These are phyloP conservation scores for Tephrocybe sp. DNA, from an alignment of 768 basidiomycete genomes.

Conservation along the genomic window DNA sequence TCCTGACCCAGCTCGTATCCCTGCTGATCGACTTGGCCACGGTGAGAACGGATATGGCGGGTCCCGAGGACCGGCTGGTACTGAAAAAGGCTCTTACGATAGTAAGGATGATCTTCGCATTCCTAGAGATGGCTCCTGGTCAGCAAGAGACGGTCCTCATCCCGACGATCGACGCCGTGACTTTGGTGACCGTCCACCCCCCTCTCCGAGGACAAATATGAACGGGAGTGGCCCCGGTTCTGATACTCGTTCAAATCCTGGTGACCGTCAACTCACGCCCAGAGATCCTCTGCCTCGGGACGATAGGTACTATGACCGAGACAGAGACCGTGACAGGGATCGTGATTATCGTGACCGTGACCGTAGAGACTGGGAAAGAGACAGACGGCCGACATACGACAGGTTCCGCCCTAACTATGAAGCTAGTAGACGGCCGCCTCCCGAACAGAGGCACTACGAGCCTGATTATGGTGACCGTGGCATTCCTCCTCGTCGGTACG, in stretches of 20 bases:
- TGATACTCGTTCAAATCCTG: conserved; percentile 16
- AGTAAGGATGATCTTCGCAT: conserved; percentile 26
- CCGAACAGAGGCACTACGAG: conserved; percentile 48
- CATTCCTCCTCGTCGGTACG: conserved; percentile 24
- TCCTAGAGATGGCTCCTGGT: conserved; percentile 26
- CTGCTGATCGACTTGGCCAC: conserved; percentile 19
- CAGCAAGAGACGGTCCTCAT: conserved; percentile 21
- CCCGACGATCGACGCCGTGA: conserved; percentile 32
- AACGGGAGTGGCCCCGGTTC: conserved; percentile 9
- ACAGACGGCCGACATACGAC: conserved; percentile 35
- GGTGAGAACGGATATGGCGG: conserved; percentile 28
- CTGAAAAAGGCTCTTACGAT: conserved; percentile 23
- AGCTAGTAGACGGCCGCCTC: conserved; percentile 36
- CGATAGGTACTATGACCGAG: conserved; percentile 29
- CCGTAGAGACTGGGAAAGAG: conserved; percentile 27
- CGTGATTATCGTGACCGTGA: conserved; percentile 31
- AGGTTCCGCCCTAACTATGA: conserved; percentile 24
- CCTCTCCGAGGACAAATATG: conserved; percentile 15
- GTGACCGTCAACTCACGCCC: conserved; percentile 15
- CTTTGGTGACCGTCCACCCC: conserved; percentile 19
- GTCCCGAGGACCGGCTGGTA: conserved; percentile 21
- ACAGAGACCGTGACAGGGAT: conserved; percentile 38
- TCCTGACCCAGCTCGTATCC: conserved; percentile 13
- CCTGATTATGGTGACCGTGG: conserved; percentile 31
- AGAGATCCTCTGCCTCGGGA: conserved; percentile 24